Percentiles rank a stretch among this genome's conserved stretches.
These are phyloP conservation scores for Picea engelmannii DNA, from an alignment of 83 land plant genomes.

Conservation along the genomic window DNA sequence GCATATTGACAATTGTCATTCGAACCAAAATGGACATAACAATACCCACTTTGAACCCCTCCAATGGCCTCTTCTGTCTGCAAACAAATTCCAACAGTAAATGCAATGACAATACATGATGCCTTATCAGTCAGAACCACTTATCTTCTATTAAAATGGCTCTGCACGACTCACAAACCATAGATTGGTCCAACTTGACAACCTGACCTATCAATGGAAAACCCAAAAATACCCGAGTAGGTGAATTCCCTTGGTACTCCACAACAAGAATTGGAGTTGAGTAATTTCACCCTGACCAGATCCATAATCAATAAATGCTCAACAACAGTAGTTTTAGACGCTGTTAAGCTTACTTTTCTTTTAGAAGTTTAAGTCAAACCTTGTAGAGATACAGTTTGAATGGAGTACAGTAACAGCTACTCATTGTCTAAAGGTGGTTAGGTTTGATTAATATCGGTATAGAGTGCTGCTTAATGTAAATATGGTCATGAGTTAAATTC, in stretches of 20 bases:
- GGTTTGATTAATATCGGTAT: background rate
- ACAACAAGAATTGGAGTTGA: too few relatives aligned
- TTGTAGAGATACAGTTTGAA: background rate
- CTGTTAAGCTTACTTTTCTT: too few relatives aligned
- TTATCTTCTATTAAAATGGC: background rate
- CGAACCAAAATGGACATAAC: background rate
- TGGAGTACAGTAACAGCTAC: background rate
- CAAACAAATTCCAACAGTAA: background rate
- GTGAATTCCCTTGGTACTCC: too few relatives aligned
- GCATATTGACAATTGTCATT: too few relatives aligned
- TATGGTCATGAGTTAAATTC: background rate
- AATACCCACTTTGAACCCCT: background rate
- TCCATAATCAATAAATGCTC: too few relatives aligned
- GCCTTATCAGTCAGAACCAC: background rate
- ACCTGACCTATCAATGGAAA: background rate
- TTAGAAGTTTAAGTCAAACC: too few relatives aligned
- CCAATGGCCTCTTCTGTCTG: background rate
- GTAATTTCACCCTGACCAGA: too few relatives aligned
- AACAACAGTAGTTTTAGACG: too few relatives aligned
- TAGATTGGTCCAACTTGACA: background rate
- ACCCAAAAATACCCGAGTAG: too few relatives aligned
- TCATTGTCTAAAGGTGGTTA: background rate
- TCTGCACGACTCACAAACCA: too few relatives aligned
- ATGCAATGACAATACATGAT: background rate
- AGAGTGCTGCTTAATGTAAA: background rate